Evolutionary conservation across 768 basidiomycete genomes (phyloP).

Genomic region (Pisolithus marmoratus): DNA sequence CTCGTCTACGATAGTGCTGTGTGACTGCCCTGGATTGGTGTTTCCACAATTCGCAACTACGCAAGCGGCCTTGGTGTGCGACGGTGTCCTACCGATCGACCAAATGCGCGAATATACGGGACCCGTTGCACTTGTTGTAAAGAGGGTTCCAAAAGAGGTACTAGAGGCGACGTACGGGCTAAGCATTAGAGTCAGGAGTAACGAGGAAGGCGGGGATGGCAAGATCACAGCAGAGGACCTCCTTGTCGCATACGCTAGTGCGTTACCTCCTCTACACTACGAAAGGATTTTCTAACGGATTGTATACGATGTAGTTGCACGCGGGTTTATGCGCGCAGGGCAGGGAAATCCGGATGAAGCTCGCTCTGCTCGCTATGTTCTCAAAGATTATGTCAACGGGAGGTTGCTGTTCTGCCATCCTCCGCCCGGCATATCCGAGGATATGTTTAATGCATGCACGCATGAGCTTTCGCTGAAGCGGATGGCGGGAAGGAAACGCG

Average conservation of each 20-base stretch:
- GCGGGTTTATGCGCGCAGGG: constrained; percentile 88
- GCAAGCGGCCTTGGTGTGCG: constrained; percentile 92
- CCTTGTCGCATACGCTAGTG: constrained; percentile 88
- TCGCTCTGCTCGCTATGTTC: constrained; percentile 81
- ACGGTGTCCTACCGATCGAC: constrained; percentile 96
- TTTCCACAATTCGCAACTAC: constrained; percentile 98
- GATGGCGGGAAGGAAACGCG: constrained; percentile 76
- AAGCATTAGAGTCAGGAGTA: constrained; percentile 51
- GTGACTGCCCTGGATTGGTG: constrained; percentile 97
- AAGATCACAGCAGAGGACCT: constrained; percentile 72
- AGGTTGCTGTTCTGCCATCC: constrained; percentile 88
- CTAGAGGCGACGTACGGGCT: constrained; percentile 91
- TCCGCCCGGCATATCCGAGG: constrained; percentile 64
- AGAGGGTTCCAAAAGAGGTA: constrained; percentile 74
- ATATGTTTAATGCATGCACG: constrained; percentile 70
- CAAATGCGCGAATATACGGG: constrained; percentile 93
- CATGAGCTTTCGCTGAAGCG: constrained; percentile 55
- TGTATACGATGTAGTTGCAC: constrained; percentile 61
- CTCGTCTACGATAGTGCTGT: constrained; percentile 80
- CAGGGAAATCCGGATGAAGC: constrained; percentile 98
- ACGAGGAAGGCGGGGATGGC: constrained; percentile 85
- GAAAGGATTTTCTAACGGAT: constrained; percentile 10
- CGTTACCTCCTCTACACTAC: constrained; percentile 28
- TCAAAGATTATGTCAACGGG: constrained; percentile 97
- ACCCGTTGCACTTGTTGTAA: constrained; percentile 70